Base-by-base conservation (phyloP, 352 stramenopile genomes). In the Bremia lactucae region DNA sequence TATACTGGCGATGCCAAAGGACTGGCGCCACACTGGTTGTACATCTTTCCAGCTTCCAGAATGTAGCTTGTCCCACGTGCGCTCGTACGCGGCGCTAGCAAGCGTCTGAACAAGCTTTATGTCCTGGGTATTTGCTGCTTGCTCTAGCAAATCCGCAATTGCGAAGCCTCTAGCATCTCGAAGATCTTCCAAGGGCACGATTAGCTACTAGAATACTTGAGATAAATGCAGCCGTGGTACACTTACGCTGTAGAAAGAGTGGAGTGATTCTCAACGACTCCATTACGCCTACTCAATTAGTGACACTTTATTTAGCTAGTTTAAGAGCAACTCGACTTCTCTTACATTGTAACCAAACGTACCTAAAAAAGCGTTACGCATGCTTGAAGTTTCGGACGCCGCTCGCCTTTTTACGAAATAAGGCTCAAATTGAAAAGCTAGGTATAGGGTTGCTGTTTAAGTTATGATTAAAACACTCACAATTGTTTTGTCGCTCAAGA, bases 31-130 rank as follows among this genome's bases (percentile, higher is more conserved):
- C 34, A 71, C 60, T 5, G 49, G 29, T 6, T 52, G 40, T 6
- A 91, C 52, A 26, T 52, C 56, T 40, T 86, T 84, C 78, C 78
- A 91, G 45, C 52, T 70, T 3, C 72, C 78, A 31, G 68, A 79
- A 55, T 91, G 78, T 34, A 91, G 48, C 8, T 65, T 62, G 47
- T 91, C 75, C 75, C 75, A 91, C 41, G 65, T 66, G 21, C 69
- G 69, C 19, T 74, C 65, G 54, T 84, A 83, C 4, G 63, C 71
- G 5, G 65, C 60, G 0, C 35, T 41, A 2, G 57, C 53, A 9
- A 67, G 35, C 19, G 31, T 33, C 16, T 46, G 34, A 16, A 50
- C 37, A 26, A 46, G 15, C 11, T 42, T n/a, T 7, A 38, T 15
- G 3, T 43, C 23, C 6, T 45, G 14, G 0, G 43, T 46, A 14